Conservation (phyloP, 1,284 basidiomycete species). For the Cutaneotrichosporon dermatis region DNA sequence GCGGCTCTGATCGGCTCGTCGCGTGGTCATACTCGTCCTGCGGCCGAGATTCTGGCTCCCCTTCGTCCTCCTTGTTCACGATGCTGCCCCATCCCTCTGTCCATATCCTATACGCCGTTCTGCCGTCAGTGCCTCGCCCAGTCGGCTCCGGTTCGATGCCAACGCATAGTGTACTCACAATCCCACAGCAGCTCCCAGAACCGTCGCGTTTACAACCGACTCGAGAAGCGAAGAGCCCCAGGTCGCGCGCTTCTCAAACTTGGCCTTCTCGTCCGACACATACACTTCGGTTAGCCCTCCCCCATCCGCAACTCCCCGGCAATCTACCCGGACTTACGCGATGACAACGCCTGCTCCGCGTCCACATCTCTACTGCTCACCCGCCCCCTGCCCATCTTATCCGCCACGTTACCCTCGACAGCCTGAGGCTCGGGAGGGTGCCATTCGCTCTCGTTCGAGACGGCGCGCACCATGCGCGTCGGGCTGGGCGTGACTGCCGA, state of each 20-base stretch:
- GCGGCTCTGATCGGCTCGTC: neutral
- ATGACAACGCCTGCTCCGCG: neutral
- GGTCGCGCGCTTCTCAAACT: neutral
- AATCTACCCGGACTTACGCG: neutral
- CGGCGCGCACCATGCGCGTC: neutral
- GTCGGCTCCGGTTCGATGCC: neutral
- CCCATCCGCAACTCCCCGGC: no score
- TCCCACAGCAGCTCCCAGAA: slow-evolving; percentile 32
- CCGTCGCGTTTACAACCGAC: slow-evolving; percentile 27
- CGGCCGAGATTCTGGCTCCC: no score
- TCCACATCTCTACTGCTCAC: neutral
- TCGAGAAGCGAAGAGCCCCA: slow-evolving; percentile 5
- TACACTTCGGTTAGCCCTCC: neutral
- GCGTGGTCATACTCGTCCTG: neutral
- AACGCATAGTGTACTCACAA: slow-evolving; percentile 21
- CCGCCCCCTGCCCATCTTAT: neutral
- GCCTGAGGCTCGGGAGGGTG: no score
- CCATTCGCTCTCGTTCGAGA: neutral
- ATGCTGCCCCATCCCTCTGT: slow-evolving; percentile 9
- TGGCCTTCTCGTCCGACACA: slow-evolving; percentile 1
- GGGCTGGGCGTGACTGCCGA: neutral
- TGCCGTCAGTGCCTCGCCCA: slow-evolving; percentile 8
- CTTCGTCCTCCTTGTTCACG: neutral
- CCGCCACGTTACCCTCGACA: no score
- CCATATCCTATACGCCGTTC: slow-evolving; percentile 29